Evolutionary conservation across 352 stramenopile genomes (phyloP), one percentile per base, ranked within the genome.

Genomic region (Globisporangium recalcitrans): DNA sequence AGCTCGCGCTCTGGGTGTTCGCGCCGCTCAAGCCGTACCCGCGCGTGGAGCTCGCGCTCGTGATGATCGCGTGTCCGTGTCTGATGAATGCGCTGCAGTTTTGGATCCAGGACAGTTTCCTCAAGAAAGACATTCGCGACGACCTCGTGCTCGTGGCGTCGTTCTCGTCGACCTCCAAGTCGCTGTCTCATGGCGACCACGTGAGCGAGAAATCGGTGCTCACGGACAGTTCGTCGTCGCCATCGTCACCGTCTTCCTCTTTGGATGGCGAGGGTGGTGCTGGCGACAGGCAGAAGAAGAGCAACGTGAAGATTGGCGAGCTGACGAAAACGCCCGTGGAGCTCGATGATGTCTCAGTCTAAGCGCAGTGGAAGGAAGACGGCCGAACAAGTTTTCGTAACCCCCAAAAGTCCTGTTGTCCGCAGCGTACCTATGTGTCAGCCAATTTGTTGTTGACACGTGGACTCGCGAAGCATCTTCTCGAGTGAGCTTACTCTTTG

Each of bases 41-140:
- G 5, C 72, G 77, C n/a, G 64, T 88, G 16, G 87, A 96, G 60
- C 66, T 96, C 52, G 73, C 69, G 26, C 60, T 96, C 53, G 87
- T 96, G 46, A 96, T 96, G 87, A 91, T 96, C 56, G 82, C 78
- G 6, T 96, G 87, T 67, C 87, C 87, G 46, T 91, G 82, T 60
- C 58, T 95, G 21, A 95, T 96, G 85, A 96, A 96, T 67, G 86
- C 80, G 16, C 55, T 95, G 49, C 87, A 96, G 61, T 96, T 95
- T 62, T 96, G 85, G 85, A 72, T 96, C 34, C 87, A 96, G 68
- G 87, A 96, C 75, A 93, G 77, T 70, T 96, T 94, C 68, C 78
- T 96, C 54, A 96, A 95, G 64, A 93, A 95, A 62, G 82, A 92
- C 48, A 70, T 87, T 9, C 73, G 73, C 9, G 72, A 87, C 52